Evolutionary conservation across 176 grass and related monocot species (phyloP).

Genomic region (Typha latifolia): DNA sequence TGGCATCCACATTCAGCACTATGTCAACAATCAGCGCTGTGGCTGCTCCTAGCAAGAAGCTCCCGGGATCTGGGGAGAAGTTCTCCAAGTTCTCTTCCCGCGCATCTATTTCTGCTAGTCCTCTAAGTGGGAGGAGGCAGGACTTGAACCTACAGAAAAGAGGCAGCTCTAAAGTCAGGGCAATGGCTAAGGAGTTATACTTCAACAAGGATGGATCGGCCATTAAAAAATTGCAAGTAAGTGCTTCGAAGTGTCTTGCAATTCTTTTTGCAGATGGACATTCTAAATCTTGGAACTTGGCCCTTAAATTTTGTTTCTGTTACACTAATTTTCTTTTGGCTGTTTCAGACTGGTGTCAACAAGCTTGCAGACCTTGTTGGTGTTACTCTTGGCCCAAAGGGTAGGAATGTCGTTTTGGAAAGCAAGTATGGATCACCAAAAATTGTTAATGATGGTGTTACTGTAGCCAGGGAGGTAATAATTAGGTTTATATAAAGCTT

Average conservation of each 20-base stretch:
- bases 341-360: conserved; percentile 65
- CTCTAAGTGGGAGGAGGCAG: conserved; percentile 20
- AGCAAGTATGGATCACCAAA: conserved; percentile 93
- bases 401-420: conserved; percentile 91
- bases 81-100: conserved; percentile 20
- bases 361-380: conserved; percentile 87
- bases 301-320: background rate
- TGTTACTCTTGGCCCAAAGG: conserved; percentile 86
- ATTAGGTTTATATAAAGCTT: no score
- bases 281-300: background rate
- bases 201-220: conserved; percentile 98
- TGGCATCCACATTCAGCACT: conserved; percentile 68
- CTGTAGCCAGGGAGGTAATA: conserved; percentile 32
- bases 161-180: conserved; percentile 22
- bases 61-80: conserved; percentile 6
- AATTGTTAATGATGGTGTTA: conserved; percentile 75
- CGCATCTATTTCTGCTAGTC: conserved; percentile 34
- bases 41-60: conserved; percentile 49
- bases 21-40: conserved; percentile 66
- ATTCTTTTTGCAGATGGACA: background rate
- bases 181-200: conserved; percentile 76
- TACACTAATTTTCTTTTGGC: background rate
- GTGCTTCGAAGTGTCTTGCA: background rate
- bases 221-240: conserved; percentile 81
- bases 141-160: conserved; percentile 45